phyloP scores from a whole-genome alignment of 2,329 filamentous ascomycete species.

The Ophiosphaerella narmari region DNA sequence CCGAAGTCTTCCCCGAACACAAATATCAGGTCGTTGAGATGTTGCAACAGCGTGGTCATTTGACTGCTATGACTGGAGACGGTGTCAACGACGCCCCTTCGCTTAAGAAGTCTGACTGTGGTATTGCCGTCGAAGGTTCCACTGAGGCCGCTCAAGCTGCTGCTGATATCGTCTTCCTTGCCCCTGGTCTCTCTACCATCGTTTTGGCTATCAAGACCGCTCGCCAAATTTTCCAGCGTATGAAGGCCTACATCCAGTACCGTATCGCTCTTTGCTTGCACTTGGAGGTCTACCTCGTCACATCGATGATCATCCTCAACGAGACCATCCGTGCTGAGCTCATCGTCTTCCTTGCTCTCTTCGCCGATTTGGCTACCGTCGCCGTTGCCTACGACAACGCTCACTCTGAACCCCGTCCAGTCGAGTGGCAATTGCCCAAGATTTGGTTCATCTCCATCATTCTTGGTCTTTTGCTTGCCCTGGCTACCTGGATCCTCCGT shows the following conservation, averaged over 20 bases:
- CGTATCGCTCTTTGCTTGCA: conserved; percentile 76
- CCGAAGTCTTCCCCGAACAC: conserved; percentile 76
- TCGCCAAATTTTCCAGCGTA: conserved; percentile 76
- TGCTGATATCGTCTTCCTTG: conserved; percentile 75
- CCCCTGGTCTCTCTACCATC: conserved; percentile 72
- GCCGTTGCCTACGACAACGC: conserved; percentile 81
- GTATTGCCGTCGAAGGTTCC: conserved; percentile 74
- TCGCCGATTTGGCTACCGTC: conserved; percentile 79
- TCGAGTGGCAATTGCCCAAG: conserved; percentile 81
- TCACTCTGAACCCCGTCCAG: conserved; percentile 73
- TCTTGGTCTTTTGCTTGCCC: conserved; percentile 69
- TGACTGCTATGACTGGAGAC: conserved; percentile 78
- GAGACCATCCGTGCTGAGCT: conserved; percentile 74
- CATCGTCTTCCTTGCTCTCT: conserved; percentile 78
- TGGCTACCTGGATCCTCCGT: conserved; percentile 74
- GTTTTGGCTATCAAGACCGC: conserved; percentile 75
- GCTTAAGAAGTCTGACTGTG: conserved; percentile 74
- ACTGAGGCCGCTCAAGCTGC: conserved; percentile 74
- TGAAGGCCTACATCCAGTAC: conserved; percentile 79
- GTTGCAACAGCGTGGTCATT: conserved; percentile 73
- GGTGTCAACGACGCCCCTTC: conserved; percentile 76
- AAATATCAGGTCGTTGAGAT: conserved; percentile 79
- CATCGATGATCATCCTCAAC: conserved; percentile 79
- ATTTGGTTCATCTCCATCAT: conserved; percentile 77
- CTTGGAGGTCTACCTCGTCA: conserved; percentile 76